These are phyloP conservation scores for Tranzscheliella williamsii DNA, from an alignment of 1,284 basidiomycete species.

Conservation along the genomic window DNA sequence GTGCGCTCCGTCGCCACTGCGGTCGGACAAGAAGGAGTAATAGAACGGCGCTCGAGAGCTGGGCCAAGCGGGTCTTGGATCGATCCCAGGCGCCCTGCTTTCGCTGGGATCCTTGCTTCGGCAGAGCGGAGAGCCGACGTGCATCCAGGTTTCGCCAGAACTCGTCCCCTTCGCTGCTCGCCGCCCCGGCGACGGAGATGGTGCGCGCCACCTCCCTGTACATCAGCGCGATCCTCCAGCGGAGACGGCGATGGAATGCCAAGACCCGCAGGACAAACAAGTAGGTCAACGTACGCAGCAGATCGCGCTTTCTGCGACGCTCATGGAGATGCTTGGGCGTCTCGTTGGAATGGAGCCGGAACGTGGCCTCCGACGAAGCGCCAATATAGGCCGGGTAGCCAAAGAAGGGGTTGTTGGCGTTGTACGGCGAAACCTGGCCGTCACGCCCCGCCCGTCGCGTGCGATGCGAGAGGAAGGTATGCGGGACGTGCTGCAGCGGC, in stretches of 20 bases:
- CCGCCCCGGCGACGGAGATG: constrained; percentile 8
- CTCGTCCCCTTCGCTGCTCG: constrained; percentile 9
- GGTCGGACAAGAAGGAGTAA: constrained; percentile 21
- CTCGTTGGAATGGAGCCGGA: constrained; percentile 3
- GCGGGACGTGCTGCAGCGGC: constrained; percentile 22
- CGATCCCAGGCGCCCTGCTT: background rate
- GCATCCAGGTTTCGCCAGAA: constrained; percentile 26
- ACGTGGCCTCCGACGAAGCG: constrained; percentile 3
- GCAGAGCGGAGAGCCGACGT: constrained; percentile 4
- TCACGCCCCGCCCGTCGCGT: constrained; percentile 45
- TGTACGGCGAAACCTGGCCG: constrained; percentile 60
- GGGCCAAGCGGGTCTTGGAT: background rate
- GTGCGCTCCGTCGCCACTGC: constrained; percentile 13
- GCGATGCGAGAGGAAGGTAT: constrained; percentile 49
- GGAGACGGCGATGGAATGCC: constrained; percentile 37
- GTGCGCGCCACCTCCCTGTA: constrained; percentile 9
- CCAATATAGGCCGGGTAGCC: constrained; percentile 70
- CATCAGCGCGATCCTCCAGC: constrained; percentile 22
- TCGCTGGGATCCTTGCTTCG: background rate
- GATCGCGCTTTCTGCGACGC: constrained; percentile 50
- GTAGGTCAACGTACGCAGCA: constrained; percentile 56
- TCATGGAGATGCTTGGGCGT: constrained; percentile 39
- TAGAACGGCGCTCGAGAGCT: constrained; percentile 1
- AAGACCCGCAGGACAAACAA: constrained; percentile 57
- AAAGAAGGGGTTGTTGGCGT: constrained; percentile 73